Evolutionary conservation across 2,329 filamentous ascomycete species (phyloP), one percentile per base, ranked within the genome.

Genomic region (Stagonosporopsis tanaceti): DNA sequence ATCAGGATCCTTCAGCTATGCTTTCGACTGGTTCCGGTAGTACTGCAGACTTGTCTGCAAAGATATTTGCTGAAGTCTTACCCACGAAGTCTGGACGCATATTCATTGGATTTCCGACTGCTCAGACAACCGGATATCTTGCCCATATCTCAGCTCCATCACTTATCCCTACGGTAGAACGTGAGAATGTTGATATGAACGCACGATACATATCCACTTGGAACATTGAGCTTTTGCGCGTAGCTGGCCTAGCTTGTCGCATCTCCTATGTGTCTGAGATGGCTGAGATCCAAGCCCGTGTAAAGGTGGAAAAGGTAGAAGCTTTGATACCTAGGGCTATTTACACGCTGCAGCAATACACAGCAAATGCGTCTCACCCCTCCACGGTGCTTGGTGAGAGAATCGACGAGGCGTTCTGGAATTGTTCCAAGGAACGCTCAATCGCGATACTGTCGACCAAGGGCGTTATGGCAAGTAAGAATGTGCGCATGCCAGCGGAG

Each of bases 351-450:
- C 91, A 92, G 65, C 94, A 95, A 17, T 99, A 95, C 73, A 91
- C 90, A 0, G 96, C 95, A 65, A 85, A 84, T 35, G 92, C 97
- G 70, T 97, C 95, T 1, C 98, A 96, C 0, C 95, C 95, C 1
- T 96, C 91, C 60, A 85, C 85, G 0, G 85, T 91, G 59, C 90
- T 98, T 20, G 92, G 93, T 0, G 87, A 92, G 70, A 89, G 92
- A 60, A 92, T 99, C 50, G 93, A 97, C 70, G 92, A 97, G 76
- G 91, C 93, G 0, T 99, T 99, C 73, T 99, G 95, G 95, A 96
- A 88, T 34, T 93, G 92, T 61, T 95, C 91, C 70, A 89, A 89
- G 62, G 87, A 92, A 2, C 65, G 69, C 9, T 89, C 87, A 0
- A 92, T 98, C 55, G 93, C 97, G 69, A 85, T 97, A 6, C 88